Evolutionary conservation across 352 stramenopile species (phyloP), one percentile per base, ranked within the genome.

Genomic region (Pythium rishiriense): DNA sequence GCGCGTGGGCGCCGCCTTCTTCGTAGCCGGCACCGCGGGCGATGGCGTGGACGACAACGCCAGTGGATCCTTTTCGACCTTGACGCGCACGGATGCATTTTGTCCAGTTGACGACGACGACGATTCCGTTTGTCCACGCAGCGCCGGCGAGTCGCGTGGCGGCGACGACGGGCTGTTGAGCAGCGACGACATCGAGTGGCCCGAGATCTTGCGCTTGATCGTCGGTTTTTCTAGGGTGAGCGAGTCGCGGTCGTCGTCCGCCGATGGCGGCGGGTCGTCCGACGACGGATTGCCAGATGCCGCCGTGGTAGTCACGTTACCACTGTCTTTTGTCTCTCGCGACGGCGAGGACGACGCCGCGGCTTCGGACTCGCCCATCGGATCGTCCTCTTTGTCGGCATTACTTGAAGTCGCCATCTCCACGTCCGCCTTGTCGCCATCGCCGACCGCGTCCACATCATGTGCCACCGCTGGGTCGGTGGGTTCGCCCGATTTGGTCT

Each of bases 151-250:
- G 3, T 65, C 50, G 15, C 62, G 62, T 22, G 47, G 51, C 24
- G 84, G 83, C 37, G 77, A 70, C 28, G 79, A 76, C 17, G 83
- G 76, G 48, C 78, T 90, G 64, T 92, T 92, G 41, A 92, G 66
- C 45, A 92, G 72, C 48, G 83, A 81, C 47, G 84, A 87, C n/a
- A 92, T 76, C 11, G 81, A 90, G 58, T 90, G 79, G 42, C 72
- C 70, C 21, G 75, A 87, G 28, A 70, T 47, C 45, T 74, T 77
- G 26, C 81, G 62, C 22, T 74, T 70, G 29, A 73, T 74, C 3
- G 60, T 47, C 3, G 65, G 52, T 35, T 69, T 73, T 22, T 64
- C 59, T 43, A 69, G 58, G 37, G 60, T 55, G 21, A 55, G 17
- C 8, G 26, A 26, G 28, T 46, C 52, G 21, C 31, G 26, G 3